Evolutionary conservation across 306 rosid genomes (phyloP), one percentile per base, ranked within the genome.

Genomic region (Begonia masoniana): DNA sequence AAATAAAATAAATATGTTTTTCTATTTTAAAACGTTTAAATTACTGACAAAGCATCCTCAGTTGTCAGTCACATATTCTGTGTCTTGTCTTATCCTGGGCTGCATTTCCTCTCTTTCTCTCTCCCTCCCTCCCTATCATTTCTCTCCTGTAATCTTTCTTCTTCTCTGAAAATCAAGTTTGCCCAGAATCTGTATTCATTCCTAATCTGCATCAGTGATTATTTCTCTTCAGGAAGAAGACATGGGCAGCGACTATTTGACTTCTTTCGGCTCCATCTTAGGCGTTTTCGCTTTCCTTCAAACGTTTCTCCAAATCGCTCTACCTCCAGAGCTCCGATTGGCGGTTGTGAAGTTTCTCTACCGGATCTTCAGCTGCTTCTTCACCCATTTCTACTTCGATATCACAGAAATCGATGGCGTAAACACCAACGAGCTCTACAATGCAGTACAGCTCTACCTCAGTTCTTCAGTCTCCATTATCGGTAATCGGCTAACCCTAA

Each of bases 391-490:
- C 56, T 89, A 76, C 91, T 85, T 89, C 57, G 97, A 85, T 73
- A 78, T 89, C 14, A 85, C 95, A 0, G 97, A 89, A 61, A 82
- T 85, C 42, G 97, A 89, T 36, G 95, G 95, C 57, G 94, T 89
- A 36, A 89, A 80, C 79, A 89, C 97, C 63, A 89, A 89, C 82
- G 97, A 89, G 66, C 94, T 89, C 60, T 89, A 89, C 81, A 80
- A 74, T 86, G 95, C 97, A 42, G 87, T 78, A 17, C 95, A 85
- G 66, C 95, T 89, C 49, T 89, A 89, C 73, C 77, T 89, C 1
- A 74, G 82, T 76, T 78, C 83, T 57, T 71, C 94, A 16, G 87
- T 76, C 14, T 85, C 97, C 35, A 17, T 71, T 65, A 42, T 77
- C 51, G 75, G 81, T 5, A 71, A 36, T 60, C 89, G 95, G 11